phyloP scores from a whole-genome alignment of 2,329 filamentous ascomycete genomes.

The Thyridium curvatum region DNA sequence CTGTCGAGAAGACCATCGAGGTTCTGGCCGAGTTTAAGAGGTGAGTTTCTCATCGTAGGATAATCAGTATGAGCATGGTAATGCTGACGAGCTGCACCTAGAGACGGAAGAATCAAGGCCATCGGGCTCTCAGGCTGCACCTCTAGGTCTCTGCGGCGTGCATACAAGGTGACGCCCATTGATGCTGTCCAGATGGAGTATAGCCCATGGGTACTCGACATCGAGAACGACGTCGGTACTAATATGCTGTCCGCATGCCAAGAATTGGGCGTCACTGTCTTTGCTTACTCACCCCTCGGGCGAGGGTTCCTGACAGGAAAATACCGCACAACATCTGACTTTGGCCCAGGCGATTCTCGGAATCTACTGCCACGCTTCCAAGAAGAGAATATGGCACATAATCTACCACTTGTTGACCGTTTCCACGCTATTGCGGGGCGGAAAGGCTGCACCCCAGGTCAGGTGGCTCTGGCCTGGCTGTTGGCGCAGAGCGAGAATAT shows the following conservation, averaged over 20 bases:
- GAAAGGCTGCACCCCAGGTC: slow-evolving; percentile 47
- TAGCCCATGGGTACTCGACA: slow-evolving; percentile 37
- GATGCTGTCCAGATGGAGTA: slow-evolving; percentile 45
- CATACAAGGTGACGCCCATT: slow-evolving; percentile 37
- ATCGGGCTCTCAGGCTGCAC: slow-evolving; percentile 40
- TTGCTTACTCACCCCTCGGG: slow-evolving; percentile 55
- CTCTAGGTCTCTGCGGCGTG: slow-evolving; percentile 38
- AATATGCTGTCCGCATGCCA: slow-evolving; percentile 31
- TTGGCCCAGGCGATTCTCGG: slow-evolving; percentile 43
- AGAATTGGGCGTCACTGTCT: slow-evolving; percentile 42
- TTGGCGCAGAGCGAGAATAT: slow-evolving; percentile 53
- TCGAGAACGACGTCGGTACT: slow-evolving; percentile 27
- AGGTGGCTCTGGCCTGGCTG: slow-evolving; percentile 60
- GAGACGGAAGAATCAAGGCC: slow-evolving; percentile 26
- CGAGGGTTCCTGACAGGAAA: slow-evolving; percentile 50
- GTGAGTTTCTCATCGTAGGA: slow-evolving; percentile 12
- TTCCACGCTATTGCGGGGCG: slow-evolving; percentile 41
- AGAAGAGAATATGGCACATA: slow-evolving; percentile 48
- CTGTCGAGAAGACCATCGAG: slow-evolving; percentile 39
- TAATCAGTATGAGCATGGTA: background rate
- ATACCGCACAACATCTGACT: slow-evolving; percentile 36
- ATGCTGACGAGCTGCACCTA: background rate
- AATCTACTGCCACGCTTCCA: slow-evolving; percentile 37
- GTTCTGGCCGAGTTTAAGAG: slow-evolving; percentile 36
- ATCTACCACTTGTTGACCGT: slow-evolving; percentile 44